Base-by-base conservation (phyloP, 192 early-diverging fungal genomes). In the Coemansia sp. region DNA sequence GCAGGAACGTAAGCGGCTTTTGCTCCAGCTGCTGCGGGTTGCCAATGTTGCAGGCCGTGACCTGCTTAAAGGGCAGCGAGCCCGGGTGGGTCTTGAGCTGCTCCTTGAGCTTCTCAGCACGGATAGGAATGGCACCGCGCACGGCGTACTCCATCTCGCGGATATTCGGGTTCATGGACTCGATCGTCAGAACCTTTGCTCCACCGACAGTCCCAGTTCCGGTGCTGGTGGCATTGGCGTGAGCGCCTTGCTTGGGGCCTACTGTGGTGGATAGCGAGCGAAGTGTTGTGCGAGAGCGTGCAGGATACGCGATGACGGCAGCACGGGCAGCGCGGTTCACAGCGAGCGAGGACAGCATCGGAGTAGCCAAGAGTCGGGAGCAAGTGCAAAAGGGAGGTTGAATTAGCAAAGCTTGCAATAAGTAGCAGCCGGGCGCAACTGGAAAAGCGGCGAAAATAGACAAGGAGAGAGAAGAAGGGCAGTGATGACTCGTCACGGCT, bases 1-100 rank as follows among this genome's bases (percentile, higher is more conserved):
- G 91, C 85, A 96, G 90, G 63, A 99, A 99, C 16, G 95, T 97
- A 74, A 97, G 92, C 20, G 95, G 95, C 71, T 89, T 86, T 83
- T 96, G 93, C 37, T 72, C 77, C 14, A 95, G 86, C 82, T 93
- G 92, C 83, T 95, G 94, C 56, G 94, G 94, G 77, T 96, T 96
- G 67, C 94, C 94, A 69, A 96, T 96, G 69, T 96, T 96, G 82
- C 92, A 92, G 65, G 83, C 83, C 26, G 87, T 86, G 72, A 96
- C 84, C 25, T 79, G 69, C 36, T 77, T 76, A 73, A 94, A 95
- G 8, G 88, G 87, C 36, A 91, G 84, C n/a, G 68, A 73, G 23
- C 62, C 65, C 3, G 83, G 77, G 25, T 77, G 42, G 23, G 60
- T 65, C 26, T 73, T 66, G 28, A 88, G 74, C 68, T 87, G 73